Base-by-base conservation (phyloP, 1,139 yeast species). In the Taphrina confusa region DNA sequence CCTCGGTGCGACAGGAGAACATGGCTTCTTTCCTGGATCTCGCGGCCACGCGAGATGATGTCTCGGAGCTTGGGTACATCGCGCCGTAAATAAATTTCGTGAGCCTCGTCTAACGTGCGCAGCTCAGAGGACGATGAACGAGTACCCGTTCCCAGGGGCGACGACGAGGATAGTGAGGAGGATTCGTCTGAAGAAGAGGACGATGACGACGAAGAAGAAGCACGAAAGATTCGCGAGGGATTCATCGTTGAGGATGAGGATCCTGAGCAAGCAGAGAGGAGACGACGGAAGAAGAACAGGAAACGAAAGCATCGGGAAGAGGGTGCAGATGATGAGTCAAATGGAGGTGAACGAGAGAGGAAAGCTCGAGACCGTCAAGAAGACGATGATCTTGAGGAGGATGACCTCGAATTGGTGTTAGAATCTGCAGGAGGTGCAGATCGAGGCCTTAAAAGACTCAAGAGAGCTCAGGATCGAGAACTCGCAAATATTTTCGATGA, bases 181-280 rank as follows among this genome's bases (percentile, higher is more conserved):
- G 73, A 76, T 44, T 74, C 77, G 4, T 75, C 74, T 58, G 79
- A 76, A 58, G 78, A 75, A 23, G 77, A 74, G 6, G 77, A 74
- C 39, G 78, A 75, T 60, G 78, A 74, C 54, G 79, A 76, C 58
- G 79, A 76, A 63, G 71, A 74, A 57, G 75, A 72, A 49, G 71
- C 52, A 25, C 49, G 42, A 27, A 62, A 83, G 72, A 85, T 91
- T 42, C 83, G 92, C 61, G 96, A 89, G 66, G 97, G 97, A 0
- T 90, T 91, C 73, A 91, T 91, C 69, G 97, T 90, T 11, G 97
- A 89, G 68, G 96, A 89, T 67, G 95, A 86, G 58, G 94, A 84
- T 28, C 88, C 81, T 16, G 86, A 80, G 31, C 83, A 75, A 12
- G 80, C 74, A 14, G 77, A 71, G 36, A 77, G 76, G 3, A 73